phyloP scores from a whole-genome alignment of 495 filamentous ascomycete species.

The Aspergillus panamensis region DNA sequence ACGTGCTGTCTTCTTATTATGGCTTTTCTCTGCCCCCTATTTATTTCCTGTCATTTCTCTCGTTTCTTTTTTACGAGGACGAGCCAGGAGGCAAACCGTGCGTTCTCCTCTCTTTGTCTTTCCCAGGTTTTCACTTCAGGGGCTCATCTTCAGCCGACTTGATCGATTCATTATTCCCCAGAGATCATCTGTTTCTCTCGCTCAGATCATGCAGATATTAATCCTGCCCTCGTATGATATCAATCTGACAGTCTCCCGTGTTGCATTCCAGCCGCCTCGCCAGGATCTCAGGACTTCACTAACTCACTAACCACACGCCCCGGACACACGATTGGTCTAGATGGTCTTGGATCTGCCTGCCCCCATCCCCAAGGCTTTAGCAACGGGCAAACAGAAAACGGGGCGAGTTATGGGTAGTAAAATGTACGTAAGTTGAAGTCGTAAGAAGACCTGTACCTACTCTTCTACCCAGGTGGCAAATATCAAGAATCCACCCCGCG shows the following conservation, averaged over 20 bases:
- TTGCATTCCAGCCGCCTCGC: neutral
- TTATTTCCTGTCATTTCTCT: neutral
- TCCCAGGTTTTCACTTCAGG: neutral
- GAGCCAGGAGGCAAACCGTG: constrained; percentile 16
- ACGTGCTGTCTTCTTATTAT: neutral
- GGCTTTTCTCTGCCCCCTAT: neutral
- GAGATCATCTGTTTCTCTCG: too few species aligned
- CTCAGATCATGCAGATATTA: neutral
- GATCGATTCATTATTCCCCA: neutral
- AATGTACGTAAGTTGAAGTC: too few species aligned
- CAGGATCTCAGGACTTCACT: too few species aligned
- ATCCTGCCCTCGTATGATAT: neutral
- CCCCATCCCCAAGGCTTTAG: too few species aligned
- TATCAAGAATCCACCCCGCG: too few species aligned
- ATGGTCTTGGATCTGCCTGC: too few species aligned
- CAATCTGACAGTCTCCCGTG: neutral
- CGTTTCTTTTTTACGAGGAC: constrained; percentile 13
- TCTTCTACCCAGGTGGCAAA: too few species aligned
- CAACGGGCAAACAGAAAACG: too few species aligned
- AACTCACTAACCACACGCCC: too few species aligned
- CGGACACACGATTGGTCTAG: too few species aligned
- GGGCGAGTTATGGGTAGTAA: too few species aligned
- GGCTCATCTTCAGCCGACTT: neutral
- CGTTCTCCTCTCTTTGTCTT: constrained; percentile 3
- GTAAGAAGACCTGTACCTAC: too few species aligned